Evolutionary conservation across 768 basidiomycete genomes (phyloP), one percentile per base, ranked within the genome.

Genomic region (Agaricus subrufescens): DNA sequence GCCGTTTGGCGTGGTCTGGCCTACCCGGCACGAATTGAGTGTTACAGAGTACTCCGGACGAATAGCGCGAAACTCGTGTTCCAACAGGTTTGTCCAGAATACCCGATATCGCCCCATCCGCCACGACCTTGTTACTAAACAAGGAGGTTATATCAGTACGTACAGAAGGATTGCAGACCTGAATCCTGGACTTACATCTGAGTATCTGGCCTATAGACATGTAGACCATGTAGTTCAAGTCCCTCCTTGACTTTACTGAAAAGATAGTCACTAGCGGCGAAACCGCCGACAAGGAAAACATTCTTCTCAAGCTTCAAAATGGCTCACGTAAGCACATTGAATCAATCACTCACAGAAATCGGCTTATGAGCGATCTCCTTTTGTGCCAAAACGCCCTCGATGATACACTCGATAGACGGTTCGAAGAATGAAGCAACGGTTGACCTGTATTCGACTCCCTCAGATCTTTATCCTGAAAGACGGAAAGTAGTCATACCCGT

Each of bases 231-330:
- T 1, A 66, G 60, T 4, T 68, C 67, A 9, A 84, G 66, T 6
- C 67, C 61, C 49, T 63, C 66, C 42, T 72, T 73, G 2, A 84
- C 72, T 45, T 71, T 69, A 2, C 67, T 63, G 61, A 73, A 79
- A 19, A 85, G 63, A 73, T 77, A 83, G 50, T 82, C 78, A 54
- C 77, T 83, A 0, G 81, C 80, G 11, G 80, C 77, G 62, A 84
- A 84, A 0, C 82, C 83, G 19, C 83, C 83, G 3, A 85, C 82
- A 0, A 85, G 73, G 40, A 78, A 70, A 25, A 77, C 71, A 26
- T 31, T 50, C 55, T 56, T 42, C n/a, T 10, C 52, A 14, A 27
- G 5, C 25, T 4, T 5, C 31, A 44, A 46, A 31, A 3, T 11
- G 34, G 11, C 11, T 34, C 34, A 34, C 1, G 30, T 12, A 31